Conservation (phyloP, 768 basidiomycete genomes). For the Lactarius evosmus region DNA sequence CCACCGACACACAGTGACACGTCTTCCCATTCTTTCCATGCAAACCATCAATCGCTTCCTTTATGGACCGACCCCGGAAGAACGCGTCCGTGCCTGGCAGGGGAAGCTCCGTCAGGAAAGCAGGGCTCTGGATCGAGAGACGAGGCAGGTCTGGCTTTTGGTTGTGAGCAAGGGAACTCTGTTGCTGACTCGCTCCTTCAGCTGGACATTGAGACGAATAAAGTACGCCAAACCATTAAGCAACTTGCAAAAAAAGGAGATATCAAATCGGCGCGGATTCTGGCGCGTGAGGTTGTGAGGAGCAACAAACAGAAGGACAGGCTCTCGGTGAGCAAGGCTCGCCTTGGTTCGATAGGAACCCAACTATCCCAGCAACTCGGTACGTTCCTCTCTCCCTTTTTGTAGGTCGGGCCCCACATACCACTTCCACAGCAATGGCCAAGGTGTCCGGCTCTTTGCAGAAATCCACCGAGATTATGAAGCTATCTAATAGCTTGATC, state of each 20-base stretch:
- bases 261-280: constrained; percentile 84
- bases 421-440: constrained; percentile 64
- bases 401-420: neutral
- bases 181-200: constrained; percentile 35
- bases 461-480: constrained; percentile 99
- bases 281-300: constrained; percentile 92
- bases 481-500: constrained; percentile 87
- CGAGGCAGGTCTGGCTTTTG: constrained; percentile 74
- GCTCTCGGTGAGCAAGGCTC: constrained; percentile 88
- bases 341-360: constrained; percentile 83
- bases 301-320: constrained; percentile 94
- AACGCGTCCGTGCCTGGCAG: constrained; percentile 91
- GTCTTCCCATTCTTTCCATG: constrained; percentile 42
- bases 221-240: constrained; percentile 79
- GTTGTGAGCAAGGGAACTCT: constrained; percentile 21
- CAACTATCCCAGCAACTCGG: constrained; percentile 92
- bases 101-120: constrained; percentile 76
- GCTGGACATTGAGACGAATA: constrained; percentile 80
- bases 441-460: constrained; percentile 98
- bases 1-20: neutral
- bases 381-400: constrained; percentile 39
- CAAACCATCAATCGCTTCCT: constrained; percentile 89
- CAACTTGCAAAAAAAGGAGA: constrained; percentile 90
- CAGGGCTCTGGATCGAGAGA: constrained; percentile 87
- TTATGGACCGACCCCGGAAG: constrained; percentile 95